Evolutionary conservation across 257 asterid species (phyloP).

Genomic region (Asclepias syriaca): DNA sequence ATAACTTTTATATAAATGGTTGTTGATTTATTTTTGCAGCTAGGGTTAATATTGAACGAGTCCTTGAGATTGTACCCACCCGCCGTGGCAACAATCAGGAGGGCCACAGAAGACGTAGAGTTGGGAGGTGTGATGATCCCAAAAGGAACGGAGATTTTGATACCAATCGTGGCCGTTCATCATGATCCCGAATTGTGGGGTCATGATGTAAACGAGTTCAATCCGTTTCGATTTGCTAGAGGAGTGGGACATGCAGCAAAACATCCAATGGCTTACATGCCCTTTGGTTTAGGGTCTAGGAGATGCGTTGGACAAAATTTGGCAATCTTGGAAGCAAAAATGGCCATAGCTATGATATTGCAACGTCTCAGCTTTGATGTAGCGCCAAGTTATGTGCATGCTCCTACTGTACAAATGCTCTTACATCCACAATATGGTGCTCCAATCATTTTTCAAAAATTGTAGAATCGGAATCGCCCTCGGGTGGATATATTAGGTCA

Average conservation of each 20-base stretch:
- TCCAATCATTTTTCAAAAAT: constrained; percentile 62
- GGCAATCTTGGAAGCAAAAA: constrained; percentile 72
- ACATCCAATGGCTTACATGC: constrained; percentile 77
- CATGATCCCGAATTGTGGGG: constrained; percentile 77
- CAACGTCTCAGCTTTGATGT: constrained; percentile 66
- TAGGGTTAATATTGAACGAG: constrained; percentile 77
- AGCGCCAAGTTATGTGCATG: constrained; percentile 62
- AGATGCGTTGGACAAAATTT: constrained; percentile 85
- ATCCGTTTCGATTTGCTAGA: constrained; percentile 67
- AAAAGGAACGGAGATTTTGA: constrained; percentile 59
- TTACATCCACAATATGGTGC: constrained; percentile 83
- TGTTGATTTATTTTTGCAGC: constrained; percentile 31
- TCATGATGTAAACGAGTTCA: constrained; percentile 67
- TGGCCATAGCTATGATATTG: constrained; percentile 64
- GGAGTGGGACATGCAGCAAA: constrained; percentile 68
- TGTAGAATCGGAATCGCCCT: constrained; percentile 28
- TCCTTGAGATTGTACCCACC: constrained; percentile 87
- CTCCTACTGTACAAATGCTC: constrained; percentile 64
- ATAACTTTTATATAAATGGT: neutral
- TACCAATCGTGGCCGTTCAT: constrained; percentile 82
- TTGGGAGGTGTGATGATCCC: constrained; percentile 56
- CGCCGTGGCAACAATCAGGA: constrained; percentile 63
- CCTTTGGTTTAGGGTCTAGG: constrained; percentile 79
- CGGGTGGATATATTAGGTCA: neutral
- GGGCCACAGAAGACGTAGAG: constrained; percentile 48